Evolutionary conservation across 73 alveolate species (phyloP).

Genomic region (Symbiodinium natans): DNA sequence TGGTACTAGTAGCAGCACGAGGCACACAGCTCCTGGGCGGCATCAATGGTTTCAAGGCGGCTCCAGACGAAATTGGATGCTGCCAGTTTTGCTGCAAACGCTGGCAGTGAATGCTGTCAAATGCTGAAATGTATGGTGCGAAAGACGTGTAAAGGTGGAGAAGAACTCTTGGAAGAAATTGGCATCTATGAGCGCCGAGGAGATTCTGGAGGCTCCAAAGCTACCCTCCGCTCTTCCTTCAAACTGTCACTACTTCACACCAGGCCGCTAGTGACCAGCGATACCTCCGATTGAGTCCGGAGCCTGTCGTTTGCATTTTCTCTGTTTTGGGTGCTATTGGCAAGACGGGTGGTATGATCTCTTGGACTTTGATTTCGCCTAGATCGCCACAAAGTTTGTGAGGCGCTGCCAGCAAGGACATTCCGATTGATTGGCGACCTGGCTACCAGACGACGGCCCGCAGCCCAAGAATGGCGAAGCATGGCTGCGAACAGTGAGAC

Average conservation of each 20-base stretch:
- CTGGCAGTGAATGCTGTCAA: not conserved
- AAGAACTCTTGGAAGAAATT: constrained; percentile 50
- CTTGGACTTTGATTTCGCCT: not conserved
- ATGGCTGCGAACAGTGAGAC: not conserved
- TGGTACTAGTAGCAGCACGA: too few species aligned
- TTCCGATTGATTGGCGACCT: constrained; percentile 69
- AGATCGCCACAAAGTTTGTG: too few species aligned
- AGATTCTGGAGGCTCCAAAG: constrained; percentile 54
- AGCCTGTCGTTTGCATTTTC: not conserved
- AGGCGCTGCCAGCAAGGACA: constrained; percentile 85
- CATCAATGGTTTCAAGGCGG: constrained; percentile 81
- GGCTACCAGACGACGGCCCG: constrained; percentile 65
- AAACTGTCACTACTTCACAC: not conserved
- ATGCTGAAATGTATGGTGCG: too few species aligned
- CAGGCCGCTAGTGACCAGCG: constrained; percentile 55
- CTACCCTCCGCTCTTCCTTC: too few species aligned
- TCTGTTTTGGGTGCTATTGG: not conserved
- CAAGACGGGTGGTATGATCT: not conserved
- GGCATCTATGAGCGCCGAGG: constrained; percentile 72
- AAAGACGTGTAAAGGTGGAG: constrained; percentile 33
- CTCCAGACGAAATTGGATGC: not conserved
- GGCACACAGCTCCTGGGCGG: constrained; percentile 87
- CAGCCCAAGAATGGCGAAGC: not conserved
- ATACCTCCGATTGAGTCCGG: constrained; percentile 19
- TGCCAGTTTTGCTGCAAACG: not conserved